Evolutionary conservation across 1,284 basidiomycete species (phyloP).

Genomic region (Rhodotorula sp.): DNA sequence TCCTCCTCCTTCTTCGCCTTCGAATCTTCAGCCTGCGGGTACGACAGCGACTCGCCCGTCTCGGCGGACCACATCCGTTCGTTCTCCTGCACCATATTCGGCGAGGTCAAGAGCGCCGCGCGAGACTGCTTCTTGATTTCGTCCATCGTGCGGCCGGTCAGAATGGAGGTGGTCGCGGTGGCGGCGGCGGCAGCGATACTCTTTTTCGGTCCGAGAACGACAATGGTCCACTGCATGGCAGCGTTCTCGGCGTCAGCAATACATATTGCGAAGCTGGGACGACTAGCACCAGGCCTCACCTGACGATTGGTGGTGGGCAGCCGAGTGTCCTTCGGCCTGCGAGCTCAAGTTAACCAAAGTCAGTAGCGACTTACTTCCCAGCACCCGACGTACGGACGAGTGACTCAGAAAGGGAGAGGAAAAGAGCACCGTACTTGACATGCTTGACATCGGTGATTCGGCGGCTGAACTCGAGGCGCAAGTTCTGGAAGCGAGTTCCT

Average conservation of each 20-base stretch:
- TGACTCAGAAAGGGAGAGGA: too few relatives aligned
- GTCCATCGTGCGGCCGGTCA: constrained; percentile 30
- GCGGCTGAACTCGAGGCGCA: neutral
- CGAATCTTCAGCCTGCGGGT: neutral
- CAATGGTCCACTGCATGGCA: constrained; percentile 6
- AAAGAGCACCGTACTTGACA: neutral
- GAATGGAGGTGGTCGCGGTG: constrained; percentile 6
- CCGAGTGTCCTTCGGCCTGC: constrained; percentile 4
- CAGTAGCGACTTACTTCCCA: too few relatives aligned
- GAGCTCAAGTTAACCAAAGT: neutral
- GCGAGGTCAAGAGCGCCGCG: neutral
- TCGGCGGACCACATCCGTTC: neutral
- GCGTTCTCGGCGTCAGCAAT: too few relatives aligned
- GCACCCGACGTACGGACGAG: too few relatives aligned
- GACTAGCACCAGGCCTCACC: too few relatives aligned
- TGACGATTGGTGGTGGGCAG: neutral
- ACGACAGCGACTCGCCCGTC: neutral
- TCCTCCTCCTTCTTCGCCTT: neutral
- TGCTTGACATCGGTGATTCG: neutral
- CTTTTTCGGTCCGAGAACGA: neutral
- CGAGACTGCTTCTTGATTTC: constrained; percentile 10
- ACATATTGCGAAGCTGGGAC: too few relatives aligned
- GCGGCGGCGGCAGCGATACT: neutral
- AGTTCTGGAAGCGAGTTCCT: neutral
- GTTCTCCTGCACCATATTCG: neutral